Conservation (phyloP, 2,329 filamentous ascomycete species). For the Sporothrix mexicana region DNA sequence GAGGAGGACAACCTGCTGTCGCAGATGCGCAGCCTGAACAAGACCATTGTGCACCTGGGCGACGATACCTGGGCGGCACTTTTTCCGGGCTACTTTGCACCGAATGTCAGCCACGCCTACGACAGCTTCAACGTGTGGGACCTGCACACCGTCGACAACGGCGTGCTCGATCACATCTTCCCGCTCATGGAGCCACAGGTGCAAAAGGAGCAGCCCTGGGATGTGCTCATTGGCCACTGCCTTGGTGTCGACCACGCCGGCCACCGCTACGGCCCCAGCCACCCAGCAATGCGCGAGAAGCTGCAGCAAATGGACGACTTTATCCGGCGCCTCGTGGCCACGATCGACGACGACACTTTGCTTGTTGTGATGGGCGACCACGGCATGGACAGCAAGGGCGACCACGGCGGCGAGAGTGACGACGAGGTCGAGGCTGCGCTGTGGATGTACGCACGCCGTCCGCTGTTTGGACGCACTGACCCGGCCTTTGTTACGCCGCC, state of each 20-base stretch:
- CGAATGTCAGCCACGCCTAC: slow-evolving; percentile 83
- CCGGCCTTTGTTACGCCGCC: slow-evolving; percentile 64
- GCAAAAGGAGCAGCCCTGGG: slow-evolving; percentile 67
- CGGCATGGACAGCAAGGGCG: slow-evolving; percentile 96
- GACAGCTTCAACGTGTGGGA: slow-evolving; percentile 99
- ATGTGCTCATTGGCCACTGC: slow-evolving; percentile 92
- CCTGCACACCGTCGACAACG: slow-evolving; percentile 93
- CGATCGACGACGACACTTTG: slow-evolving; percentile 82
- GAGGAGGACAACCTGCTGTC: slow-evolving; percentile 84
- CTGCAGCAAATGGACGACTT: slow-evolving; percentile 88
- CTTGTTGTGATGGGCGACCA: slow-evolving; percentile 98
- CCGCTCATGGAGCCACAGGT: slow-evolving; percentile 74
- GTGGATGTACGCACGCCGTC: slow-evolving; percentile 97
- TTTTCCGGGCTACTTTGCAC: slow-evolving; percentile 92
- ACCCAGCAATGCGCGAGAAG: slow-evolving; percentile 89
- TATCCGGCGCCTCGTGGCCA: slow-evolving; percentile 71
- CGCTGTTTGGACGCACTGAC: slow-evolving; percentile 78
- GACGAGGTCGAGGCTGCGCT: slow-evolving; percentile 93
- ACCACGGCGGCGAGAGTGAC: slow-evolving; percentile 97
- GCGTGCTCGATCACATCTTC: slow-evolving; percentile 88
- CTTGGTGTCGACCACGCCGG: slow-evolving; percentile 96
- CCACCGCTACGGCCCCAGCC: slow-evolving; percentile 92
- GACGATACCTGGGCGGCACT: slow-evolving; percentile 96
- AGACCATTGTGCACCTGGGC: slow-evolving; percentile 89
- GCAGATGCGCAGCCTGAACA: slow-evolving; percentile 67